Evolutionary conservation across 495 filamentous ascomycete genomes (phyloP), one percentile per base, ranked within the genome.

Genomic region (Aspergillus taichungensis): DNA sequence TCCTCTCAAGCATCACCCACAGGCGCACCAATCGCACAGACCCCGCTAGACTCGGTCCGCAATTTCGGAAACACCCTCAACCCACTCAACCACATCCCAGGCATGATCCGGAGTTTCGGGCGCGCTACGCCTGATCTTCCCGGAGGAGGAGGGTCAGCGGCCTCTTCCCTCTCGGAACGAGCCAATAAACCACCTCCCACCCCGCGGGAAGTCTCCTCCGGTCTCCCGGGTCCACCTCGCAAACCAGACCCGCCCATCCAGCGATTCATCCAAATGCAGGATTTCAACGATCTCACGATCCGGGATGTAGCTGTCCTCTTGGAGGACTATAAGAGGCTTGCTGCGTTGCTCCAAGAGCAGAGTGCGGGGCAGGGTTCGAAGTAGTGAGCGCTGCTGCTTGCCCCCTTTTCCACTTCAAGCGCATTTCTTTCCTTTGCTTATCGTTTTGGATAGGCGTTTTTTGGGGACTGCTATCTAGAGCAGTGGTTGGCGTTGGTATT

Each of bases 261-360:
- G 60, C 76, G 84, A 40, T 96, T 96, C 64, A 73, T 96, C 61
- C 86, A 91, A 40, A 63, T 83, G 31, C 74, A 85, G 55, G 81
- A 85, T 62, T 83, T 82, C 6, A 76, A 76, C 6, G 90, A 97
- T 43, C 64, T 99, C 36, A 83, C 73, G 43, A 62, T 97, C 37
- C 81, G 82, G 13, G 92, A 99, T 55, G 82, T 96, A 34, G 66
- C 85, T 33, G 80, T 86, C 45, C 57, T 99, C 48, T 64, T 99
- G 42, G 78, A 78, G 53, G 92, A 96, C 63, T 99, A 97, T 61
- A 82, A 89, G 50, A 70, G 90, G 39, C 66, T 99, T 9, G 87
- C 86, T 4, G 51, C 61, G 32, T 51, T 49, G 8, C 40, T 73
- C 6, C 49, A 48, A 8, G 63, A 59, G 73, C 39, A 73, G 59